Evolutionary conservation across 176 grass and related monocot species (phyloP).

Genomic region (Alloteropsis semialata): DNA sequence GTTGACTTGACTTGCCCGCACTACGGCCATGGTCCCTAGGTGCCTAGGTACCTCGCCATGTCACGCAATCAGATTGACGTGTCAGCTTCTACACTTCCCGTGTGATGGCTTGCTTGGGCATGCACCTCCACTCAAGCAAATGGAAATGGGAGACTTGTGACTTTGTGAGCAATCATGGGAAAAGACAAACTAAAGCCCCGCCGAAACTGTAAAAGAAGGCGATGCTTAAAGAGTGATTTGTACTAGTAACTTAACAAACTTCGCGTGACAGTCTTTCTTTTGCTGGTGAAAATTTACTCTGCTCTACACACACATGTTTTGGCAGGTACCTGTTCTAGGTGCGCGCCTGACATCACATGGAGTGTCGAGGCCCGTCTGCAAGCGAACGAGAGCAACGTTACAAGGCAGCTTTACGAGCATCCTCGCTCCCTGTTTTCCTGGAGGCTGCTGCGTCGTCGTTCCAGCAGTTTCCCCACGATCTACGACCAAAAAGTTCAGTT

Average conservation of each 20-base stretch:
- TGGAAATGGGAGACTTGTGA: background rate
- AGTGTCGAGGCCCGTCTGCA: constrained; percentile 15
- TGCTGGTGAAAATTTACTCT: background rate
- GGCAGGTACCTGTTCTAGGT: background rate
- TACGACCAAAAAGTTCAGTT: constrained; percentile 9
- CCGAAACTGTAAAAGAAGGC: background rate
- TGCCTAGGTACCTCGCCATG: background rate
- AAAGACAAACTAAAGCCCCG: background rate
- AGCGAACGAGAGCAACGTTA: constrained; percentile 26
- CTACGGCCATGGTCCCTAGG: background rate
- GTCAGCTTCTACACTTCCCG: background rate
- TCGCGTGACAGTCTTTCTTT: background rate
- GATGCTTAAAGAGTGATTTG: background rate
- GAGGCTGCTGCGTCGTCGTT: constrained; percentile 5
- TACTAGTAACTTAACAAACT: background rate
- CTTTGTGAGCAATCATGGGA: no score
- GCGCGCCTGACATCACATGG: constrained; percentile 24
- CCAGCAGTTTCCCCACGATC: constrained; percentile 38
- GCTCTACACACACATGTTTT: background rate
- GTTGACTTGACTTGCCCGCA: background rate
- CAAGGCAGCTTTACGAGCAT: constrained; percentile 10
- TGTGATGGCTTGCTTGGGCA: background rate
- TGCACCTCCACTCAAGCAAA: background rate
- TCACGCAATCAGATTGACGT: background rate
- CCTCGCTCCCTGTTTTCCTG: constrained; percentile 35